Evolutionary conservation across 1,284 basidiomycete genomes (phyloP).

Genomic region (Cutaneotrichosporon arboriforme): DNA sequence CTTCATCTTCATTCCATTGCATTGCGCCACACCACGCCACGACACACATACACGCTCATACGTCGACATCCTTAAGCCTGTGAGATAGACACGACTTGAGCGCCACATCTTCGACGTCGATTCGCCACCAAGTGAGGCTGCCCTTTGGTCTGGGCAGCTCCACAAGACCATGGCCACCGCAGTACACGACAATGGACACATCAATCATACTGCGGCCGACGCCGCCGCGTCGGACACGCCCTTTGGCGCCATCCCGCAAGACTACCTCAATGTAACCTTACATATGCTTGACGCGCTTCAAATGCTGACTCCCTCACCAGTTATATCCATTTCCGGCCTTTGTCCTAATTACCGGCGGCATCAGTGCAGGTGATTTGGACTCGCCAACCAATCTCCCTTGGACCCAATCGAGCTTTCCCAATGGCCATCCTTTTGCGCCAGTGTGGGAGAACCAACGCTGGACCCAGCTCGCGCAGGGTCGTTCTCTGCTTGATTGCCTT

Average conservation of each 20-base stretch:
- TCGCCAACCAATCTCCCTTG: not conserved
- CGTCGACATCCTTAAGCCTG: too few species aligned
- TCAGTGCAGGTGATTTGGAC: too few species aligned
- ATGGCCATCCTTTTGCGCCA: slow-evolving; percentile 18
- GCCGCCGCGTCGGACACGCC: not conserved
- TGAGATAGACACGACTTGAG: too few species aligned
- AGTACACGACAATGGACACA: not conserved
- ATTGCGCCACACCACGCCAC: too few species aligned
- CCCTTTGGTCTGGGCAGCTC: too few species aligned
- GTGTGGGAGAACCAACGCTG: slow-evolving; percentile 36
- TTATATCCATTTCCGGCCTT: slow-evolving; percentile 40
- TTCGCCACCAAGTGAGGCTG: too few species aligned
- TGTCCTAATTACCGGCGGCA: slow-evolving; percentile 22
- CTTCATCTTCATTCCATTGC: too few species aligned
- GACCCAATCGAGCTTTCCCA: not conserved
- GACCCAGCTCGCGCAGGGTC: slow-evolving; percentile 21
- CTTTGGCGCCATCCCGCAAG: slow-evolving; percentile 19
- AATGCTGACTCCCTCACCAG: slow-evolving; percentile 13
- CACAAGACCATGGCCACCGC: not conserved
- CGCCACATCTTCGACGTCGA: too few species aligned
- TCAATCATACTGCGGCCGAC: not conserved
- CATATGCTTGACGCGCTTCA: too few species aligned
- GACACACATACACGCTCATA: too few species aligned
- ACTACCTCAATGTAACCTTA: slow-evolving; percentile 29
- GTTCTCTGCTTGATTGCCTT: slow-evolving; percentile 29